Base-by-base conservation (phyloP, 2,329 filamentous ascomycete genomes). In the Fusarium buharicum region DNA sequence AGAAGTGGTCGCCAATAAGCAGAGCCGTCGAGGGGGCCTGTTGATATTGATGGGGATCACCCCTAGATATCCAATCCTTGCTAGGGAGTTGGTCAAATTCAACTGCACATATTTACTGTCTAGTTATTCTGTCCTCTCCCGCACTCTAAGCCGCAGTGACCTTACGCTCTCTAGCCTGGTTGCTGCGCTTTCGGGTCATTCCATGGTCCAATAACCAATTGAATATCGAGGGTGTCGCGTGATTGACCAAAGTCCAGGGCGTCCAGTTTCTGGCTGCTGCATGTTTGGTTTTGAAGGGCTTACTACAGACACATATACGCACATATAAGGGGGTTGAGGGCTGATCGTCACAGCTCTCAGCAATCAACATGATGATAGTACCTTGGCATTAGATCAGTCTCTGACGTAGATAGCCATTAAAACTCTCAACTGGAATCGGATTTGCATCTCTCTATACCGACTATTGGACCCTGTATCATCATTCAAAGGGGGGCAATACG, bases 261-360 rank as follows among this genome's bases (percentile, higher is more conserved):
- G 59, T n/a, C n/a, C n/a, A n/a, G n/a, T 62, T 62, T 62, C 59
- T 50, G 31, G 31, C 34, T 63, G 60, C 55, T 50, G 59, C 59
- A 64, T 33, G 28, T 60, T 33, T 63, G 45, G 59, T 63, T 63
- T 59, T 59, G 58, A 44, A 31, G 34, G 41, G 16, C n/a, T 50
- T 28, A 30, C 37, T 39, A 33, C 14, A 11, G 9, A 10, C 27
- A 28, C 27, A 28, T 28, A 28, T 52, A 46, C 50, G 31, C 27
- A 27, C 31, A 30, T 44, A 45, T 39, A 45, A 58, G 48, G 22
- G 48, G 55, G 56, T 34, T 46, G 17, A 17, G 22, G 41, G 34
- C 16, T 52, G 40, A 36, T 36, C 44, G 27, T 8, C 27, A 28
- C 27, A 28, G 27, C 5, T 33, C 6, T n/a, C 14, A 33, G 13